A percentile compares a stretch with the other conserved stretches of the same genome.
Conservation (phyloP, 176 grass and related monocot genomes). For the Puccinellia tenuiflora region DNA sequence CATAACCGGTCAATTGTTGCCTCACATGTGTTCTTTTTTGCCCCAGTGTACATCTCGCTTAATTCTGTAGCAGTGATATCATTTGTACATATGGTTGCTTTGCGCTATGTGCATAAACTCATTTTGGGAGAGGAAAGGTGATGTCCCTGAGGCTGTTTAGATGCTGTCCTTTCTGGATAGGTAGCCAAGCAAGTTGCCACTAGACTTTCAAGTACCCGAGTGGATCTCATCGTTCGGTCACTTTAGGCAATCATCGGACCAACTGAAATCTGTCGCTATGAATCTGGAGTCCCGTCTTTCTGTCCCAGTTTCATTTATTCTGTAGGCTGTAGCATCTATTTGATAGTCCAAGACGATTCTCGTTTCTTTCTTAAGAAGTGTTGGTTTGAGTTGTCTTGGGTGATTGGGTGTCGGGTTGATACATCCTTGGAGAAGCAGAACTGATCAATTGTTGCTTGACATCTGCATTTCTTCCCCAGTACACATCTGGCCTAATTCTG, state of each 20-base stretch:
- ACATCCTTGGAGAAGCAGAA: neutral
- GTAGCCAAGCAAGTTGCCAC: neutral
- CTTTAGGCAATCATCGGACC: neutral
- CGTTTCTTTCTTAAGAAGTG: neutral
- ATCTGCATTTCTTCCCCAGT: neutral
- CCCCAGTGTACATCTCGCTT: neutral
- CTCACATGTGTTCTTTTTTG: neutral
- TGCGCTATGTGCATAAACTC: neutral
- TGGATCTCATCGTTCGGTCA: neutral
- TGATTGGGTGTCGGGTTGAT: neutral
- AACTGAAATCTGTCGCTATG: neutral
- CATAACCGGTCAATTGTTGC: neutral
- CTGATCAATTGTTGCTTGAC: neutral
- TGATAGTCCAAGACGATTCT: neutral
- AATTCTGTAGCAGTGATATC: neutral
- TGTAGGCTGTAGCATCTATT: neutral
- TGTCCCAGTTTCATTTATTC: neutral
- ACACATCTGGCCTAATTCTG: neutral
- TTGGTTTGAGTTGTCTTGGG: neutral
- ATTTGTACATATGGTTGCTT: too few relatives aligned
- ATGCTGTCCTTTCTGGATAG: neutral
- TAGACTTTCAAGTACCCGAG: neutral
- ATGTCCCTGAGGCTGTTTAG: neutral
- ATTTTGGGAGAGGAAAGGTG: neutral
- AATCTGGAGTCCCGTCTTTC: neutral